Base-by-base conservation (phyloP, 1,284 basidiomycete genomes). In the Boletellus sp. region DNA sequence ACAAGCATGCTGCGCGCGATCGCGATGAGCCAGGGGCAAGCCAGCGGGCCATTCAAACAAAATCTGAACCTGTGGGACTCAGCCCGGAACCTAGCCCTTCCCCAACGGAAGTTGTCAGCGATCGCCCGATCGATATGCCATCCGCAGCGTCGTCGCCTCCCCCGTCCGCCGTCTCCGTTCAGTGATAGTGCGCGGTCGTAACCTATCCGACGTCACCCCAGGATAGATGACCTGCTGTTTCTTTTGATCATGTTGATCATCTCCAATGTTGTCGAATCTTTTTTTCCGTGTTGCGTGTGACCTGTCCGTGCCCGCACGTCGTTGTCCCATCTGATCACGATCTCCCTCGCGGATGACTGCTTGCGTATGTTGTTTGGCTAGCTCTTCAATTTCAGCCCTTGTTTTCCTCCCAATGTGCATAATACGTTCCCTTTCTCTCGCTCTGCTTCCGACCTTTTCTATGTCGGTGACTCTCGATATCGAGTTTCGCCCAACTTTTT, bases 181-280 rank as follows among this genome's bases (percentile, higher is more conserved):
- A 51, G 51, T 65, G 46, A 65, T 47, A 10, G 19, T 37, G 29
- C 13, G 30, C 23, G 27, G 27, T 30, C 13, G 35, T 47, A 40
- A 20, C 52, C 44, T 42, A 42, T 41, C 40, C 50, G 47, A 47
- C 33, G 27, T 27, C 6, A 36, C 36, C 47, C 49, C n/a, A 43
- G 41, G 40, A 61, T 65, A 65, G 60, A 61, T 63, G 52, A 53
- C 57, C 50, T 48, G 58, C 55, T 61, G 50, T 58, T 57, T 21
- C 9, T 10, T 62, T 66, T 63, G 63, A 64, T 59, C 59, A 61
- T 64, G 63, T 61, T 60, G 61, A 61, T 43, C 63, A 61, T 66
- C 55, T 61, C 64, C 60, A 61, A 53, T 53, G 55, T 32, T 48
- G 50, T 63, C 48, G 46, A 46, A 30, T 41, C 27, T 43, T 34